phyloP scores from a whole-genome alignment of 345 rosid species.

The Clarkia xantiana region DNA sequence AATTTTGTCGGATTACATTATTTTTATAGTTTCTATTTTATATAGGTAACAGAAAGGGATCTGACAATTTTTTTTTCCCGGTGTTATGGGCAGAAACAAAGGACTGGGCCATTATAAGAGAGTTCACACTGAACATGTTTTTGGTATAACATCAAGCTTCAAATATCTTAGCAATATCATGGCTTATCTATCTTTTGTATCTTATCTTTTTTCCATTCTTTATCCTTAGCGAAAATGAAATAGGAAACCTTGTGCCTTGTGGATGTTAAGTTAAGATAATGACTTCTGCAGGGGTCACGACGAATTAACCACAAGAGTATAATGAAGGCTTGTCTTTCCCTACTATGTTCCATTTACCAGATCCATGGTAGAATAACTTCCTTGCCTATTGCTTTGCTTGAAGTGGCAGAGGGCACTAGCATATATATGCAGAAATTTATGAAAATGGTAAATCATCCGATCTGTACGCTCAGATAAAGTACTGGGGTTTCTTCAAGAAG shows the following conservation, averaged over 20 bases:
- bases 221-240: neutral
- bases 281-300: slow-evolving; percentile 51
- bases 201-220: neutral
- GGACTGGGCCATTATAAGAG: slow-evolving; percentile 60
- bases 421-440: slow-evolving; percentile 48
- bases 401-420: slow-evolving; percentile 30
- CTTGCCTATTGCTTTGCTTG: slow-evolving; percentile 29
- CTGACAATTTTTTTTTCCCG: neutral
- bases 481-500: neutral
- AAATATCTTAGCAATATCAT: neutral
- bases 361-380: slow-evolving; percentile 11
- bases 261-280: neutral
- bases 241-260: neutral
- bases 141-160: slow-evolving; percentile 31
- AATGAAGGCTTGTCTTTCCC: slow-evolving; percentile 49
- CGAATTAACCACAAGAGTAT: slow-evolving; percentile 49
- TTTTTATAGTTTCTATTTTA: slow-evolving; percentile 1
- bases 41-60: neutral
- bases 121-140: slow-evolving; percentile 51
- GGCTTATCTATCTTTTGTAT: neutral
- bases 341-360: slow-evolving; percentile 31
- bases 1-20: slow-evolving; percentile 2
- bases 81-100: slow-evolving; percentile 39
- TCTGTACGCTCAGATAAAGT: slow-evolving; percentile 3
- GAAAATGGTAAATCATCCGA: slow-evolving; percentile 25